These are phyloP conservation scores for Aquilaria agallochum DNA, from an alignment of 441 rosid genomes.

Conservation along the genomic window DNA sequence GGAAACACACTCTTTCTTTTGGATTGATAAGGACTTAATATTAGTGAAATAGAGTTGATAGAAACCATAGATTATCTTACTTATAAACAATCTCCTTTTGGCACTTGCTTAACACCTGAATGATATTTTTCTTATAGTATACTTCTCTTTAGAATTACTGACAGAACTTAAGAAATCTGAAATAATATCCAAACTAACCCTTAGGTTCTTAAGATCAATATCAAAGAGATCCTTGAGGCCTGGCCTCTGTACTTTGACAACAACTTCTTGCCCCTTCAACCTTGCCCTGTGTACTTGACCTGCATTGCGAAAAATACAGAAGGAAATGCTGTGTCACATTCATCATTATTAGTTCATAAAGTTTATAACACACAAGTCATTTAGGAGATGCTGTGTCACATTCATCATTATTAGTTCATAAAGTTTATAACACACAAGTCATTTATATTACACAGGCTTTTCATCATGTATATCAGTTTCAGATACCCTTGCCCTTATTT, in stretches of 20 bases:
- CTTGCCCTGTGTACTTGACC: conserved; percentile 98
- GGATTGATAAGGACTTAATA: no score
- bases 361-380: no score
- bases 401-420: neutral
- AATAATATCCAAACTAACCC: conserved; percentile 53
- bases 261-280: conserved; percentile 88
- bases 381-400: neutral
- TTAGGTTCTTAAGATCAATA: conserved; percentile 90
- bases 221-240: conserved; percentile 95
- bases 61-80: no score
- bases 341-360: neutral
- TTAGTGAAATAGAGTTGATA: no score
- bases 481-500: no score
- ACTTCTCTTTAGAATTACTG: neutral
- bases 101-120: no score
- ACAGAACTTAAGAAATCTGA: neutral
- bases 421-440: no score
- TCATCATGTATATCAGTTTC: no score
- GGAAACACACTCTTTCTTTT: no score
- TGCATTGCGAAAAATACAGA: conserved; percentile 19
- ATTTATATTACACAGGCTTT: no score
- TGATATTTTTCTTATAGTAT: no score
- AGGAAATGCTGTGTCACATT: neutral
- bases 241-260: conserved; percentile 94
- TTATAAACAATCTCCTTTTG: no score